These are phyloP conservation scores for Aspergillus persii DNA, from an alignment of 2,329 filamentous ascomycete genomes.

Conservation along the genomic window DNA sequence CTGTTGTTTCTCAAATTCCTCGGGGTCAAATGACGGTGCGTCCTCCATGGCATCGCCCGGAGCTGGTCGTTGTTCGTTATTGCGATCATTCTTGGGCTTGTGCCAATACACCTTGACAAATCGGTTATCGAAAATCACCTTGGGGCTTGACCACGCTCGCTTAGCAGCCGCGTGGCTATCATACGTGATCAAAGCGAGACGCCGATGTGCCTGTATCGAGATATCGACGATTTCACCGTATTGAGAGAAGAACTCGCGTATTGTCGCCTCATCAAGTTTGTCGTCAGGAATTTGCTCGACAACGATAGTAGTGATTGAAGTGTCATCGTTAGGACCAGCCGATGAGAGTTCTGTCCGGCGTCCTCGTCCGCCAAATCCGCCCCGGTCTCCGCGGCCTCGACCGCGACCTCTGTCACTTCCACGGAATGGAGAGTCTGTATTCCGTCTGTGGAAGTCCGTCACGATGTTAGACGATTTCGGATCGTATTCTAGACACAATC, in stretches of 20 bases:
- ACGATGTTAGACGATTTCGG: slow-evolving; percentile 50
- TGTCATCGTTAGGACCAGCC: slow-evolving; percentile 52
- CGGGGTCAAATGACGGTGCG: slow-evolving; percentile 51
- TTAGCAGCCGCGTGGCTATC: slow-evolving; percentile 51
- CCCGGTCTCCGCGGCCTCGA: slow-evolving; percentile 43
- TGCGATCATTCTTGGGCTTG: slow-evolving; percentile 42
- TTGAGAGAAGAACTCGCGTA: slow-evolving; percentile 58
- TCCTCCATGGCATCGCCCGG: slow-evolving; percentile 27
- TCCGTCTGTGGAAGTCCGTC: slow-evolving; percentile 29
- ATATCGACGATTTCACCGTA: slow-evolving; percentile 57
- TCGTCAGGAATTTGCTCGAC: slow-evolving; percentile 62
- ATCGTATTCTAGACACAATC: slow-evolving; percentile 49
- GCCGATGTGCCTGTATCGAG: slow-evolving; percentile 53
- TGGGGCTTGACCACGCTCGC: slow-evolving; percentile 58
- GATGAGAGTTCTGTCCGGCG: slow-evolving; percentile 54
- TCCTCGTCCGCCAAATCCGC: slow-evolving; percentile 39
- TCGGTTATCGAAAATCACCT: slow-evolving; percentile 62
- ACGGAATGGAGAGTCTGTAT: slow-evolving; percentile 21
- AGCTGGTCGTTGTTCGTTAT: slow-evolving; percentile 23
- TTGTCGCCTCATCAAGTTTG: slow-evolving; percentile 51
- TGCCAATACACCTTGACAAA: slow-evolving; percentile 66
- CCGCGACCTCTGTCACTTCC: slow-evolving; percentile 36
- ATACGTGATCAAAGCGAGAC: slow-evolving; percentile 56
- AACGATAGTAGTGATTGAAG: slow-evolving; percentile 55
- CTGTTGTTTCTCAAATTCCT: slow-evolving; percentile 55